phyloP scores from a whole-genome alignment of 495 filamentous ascomycete genomes.

The Aspergillus cavernicola region DNA sequence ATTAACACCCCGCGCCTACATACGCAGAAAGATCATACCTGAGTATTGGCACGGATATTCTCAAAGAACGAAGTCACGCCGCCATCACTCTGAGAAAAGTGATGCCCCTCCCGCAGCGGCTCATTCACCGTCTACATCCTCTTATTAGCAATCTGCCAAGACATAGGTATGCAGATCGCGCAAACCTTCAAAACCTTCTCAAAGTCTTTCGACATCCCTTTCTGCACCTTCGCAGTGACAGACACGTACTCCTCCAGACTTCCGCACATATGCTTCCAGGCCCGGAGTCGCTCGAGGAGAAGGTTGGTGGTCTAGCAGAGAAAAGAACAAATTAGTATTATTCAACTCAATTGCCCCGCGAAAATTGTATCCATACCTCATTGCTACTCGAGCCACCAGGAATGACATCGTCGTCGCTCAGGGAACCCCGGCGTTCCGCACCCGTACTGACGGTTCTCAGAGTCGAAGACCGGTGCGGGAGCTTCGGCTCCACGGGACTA shows the following conservation, averaged over 20 bases:
- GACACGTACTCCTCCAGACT: conserved; percentile 88
- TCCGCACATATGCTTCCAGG: conserved; percentile 91
- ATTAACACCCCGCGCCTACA: neutral
- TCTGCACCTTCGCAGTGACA: conserved; percentile 78
- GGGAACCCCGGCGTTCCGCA: conserved; percentile 31
- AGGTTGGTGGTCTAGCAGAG: conserved; percentile 62
- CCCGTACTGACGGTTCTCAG: conserved; percentile 48
- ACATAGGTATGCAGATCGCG: neutral
- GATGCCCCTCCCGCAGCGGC: conserved; percentile 80
- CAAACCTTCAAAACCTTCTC: conserved; percentile 86
- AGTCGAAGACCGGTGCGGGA: conserved; percentile 57
- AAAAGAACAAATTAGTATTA: neutral
- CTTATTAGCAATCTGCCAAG: neutral
- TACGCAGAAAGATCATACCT: conserved; percentile 43
- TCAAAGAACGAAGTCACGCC: conserved; percentile 88
- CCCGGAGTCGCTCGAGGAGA: conserved; percentile 78
- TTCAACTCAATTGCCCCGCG: neutral
- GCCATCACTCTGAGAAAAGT: conserved; percentile 83
- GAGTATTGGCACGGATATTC: conserved; percentile 86
- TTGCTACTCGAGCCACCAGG: conserved; percentile 70
- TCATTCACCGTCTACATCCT: conserved; percentile 67
- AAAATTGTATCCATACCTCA: conserved; percentile 45
- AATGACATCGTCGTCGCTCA: conserved; percentile 61
- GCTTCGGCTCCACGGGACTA: conserved; percentile 36
- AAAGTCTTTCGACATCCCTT: conserved; percentile 85